Percentiles rank a stretch among this genome's conserved stretches.
Evolutionary conservation across 441 rosid genomes (phyloP).

Genomic region (Aleurites moluccanus): DNA sequence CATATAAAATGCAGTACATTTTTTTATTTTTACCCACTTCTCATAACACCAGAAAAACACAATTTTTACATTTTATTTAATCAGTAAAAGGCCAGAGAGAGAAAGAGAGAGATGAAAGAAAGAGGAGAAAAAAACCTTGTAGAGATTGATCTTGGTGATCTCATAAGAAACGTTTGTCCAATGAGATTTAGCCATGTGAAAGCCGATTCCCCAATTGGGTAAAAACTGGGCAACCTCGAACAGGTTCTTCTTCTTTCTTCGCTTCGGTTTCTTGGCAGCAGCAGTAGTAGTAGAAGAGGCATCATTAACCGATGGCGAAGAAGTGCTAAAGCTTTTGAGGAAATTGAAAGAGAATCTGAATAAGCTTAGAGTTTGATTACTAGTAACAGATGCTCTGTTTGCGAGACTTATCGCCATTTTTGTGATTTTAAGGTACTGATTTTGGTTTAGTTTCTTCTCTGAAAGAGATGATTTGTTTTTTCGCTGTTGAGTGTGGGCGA

Average conservation of each 20-base stretch:
- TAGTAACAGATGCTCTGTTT: constrained; percentile 31
- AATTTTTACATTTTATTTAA: background rate
- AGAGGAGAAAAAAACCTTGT: constrained; percentile 68
- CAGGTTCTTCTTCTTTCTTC: constrained; percentile 77
- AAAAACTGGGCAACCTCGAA: constrained; percentile 87
- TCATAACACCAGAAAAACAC: background rate
- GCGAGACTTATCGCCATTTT: constrained; percentile 51
- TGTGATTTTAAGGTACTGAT: background rate
- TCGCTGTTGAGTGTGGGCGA: too few species aligned
- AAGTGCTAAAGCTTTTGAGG: constrained; percentile 40
- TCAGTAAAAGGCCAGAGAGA: background rate
- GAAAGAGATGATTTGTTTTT: too few species aligned
- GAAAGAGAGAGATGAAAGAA: background rate
- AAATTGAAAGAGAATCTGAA: constrained; percentile 40
- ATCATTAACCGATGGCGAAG: constrained; percentile 28
- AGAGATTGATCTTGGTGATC: constrained; percentile 92
- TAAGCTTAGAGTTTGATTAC: constrained; percentile 30
- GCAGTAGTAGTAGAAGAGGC: constrained; percentile 17
- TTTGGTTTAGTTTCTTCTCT: constrained; percentile 6
- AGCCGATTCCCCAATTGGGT: constrained; percentile 90
- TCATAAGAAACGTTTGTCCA: constrained; percentile 79
- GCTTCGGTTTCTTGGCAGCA: constrained; percentile 42
- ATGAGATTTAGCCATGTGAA: constrained; percentile 88
- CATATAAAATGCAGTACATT: background rate
- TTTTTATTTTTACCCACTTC: background rate